Base-by-base conservation (phyloP, 352 stramenopile species). In the Pythium oligandrum region DNA sequence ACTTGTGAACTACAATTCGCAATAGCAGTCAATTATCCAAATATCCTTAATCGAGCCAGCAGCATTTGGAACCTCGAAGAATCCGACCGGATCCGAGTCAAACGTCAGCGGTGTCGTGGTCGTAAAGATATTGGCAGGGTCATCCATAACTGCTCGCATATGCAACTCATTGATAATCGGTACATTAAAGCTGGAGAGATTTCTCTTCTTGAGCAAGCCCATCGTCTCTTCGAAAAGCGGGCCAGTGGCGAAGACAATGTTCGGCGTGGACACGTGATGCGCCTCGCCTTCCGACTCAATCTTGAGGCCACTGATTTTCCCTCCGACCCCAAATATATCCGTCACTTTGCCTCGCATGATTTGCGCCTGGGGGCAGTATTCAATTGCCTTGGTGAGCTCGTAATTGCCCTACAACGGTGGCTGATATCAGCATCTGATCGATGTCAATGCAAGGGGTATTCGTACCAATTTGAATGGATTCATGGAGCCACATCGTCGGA, bases 111-210 rank as follows among this genome's bases (percentile, higher is more conserved):
- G 80, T 55, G 80, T 83, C 2, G 68, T 78, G n/a, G 56, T 35
- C 1, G 73, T 66, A 9, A 87, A 62, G 5, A 84, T 66, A 31
- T 72, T 52, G n/a, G 73, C 67, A 11, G 76, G 71, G 52, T 91
- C 80, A 44, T 86, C 73, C 31, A 88, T 73, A 1, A 87, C 73
- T 0, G 78, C 80, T 8, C 80, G 80, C 32, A 72, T 78, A 59
- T 91, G 80, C 31, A 91, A 48, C 36, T 91, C 80, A 43, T 91
- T 87, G 53, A 88, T 75, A 57, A 91, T 84, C 26, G 73, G 71
- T 33, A 86, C 61, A 10, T 81, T 49, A 40, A 73, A 84, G 57
- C 64, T 77, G 30, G 75, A 83, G 40, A 86, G 50, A 12, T 70
- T 63, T 2, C 69, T 58, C 53, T 78, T 66, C 51, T 75, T 81